Base-by-base conservation (phyloP, 495 filamentous ascomycete genomes). In the Rusavskia elegans region DNA sequence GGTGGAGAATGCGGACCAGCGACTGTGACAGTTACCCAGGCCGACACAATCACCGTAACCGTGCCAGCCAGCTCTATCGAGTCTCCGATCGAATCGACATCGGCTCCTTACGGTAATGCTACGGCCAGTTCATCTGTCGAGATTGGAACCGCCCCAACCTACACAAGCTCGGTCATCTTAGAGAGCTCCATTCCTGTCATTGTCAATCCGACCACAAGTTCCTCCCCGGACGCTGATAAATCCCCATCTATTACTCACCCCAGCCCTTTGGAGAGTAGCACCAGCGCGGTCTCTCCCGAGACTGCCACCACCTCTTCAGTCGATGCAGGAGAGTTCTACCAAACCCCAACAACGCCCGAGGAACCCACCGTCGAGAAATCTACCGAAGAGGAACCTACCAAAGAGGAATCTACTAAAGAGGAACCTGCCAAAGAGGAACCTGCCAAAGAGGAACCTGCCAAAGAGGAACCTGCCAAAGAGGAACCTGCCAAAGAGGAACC, bases 21-120 rank as follows among this genome's bases (percentile, higher is more conserved):
- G 17, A 62, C 57, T n/a, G 57, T 59, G 27, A 62, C 59, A 3
- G 50, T 59, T 16, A 62, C 59, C 13, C 29, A 32, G 14, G 57
- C 59, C 21, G 55, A 62, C 21, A 59, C 57, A 1, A 50, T 62
- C 29, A 62, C 59, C 21, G 57, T 62, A 35, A 62, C 59, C 14
- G 55, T 62, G 35, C 50, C 48, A 40, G 52, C 44, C 23, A 46
- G 7, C 16, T 16, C 44, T 3, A 11, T 46, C 16, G 44, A 46
- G 21, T 46, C 44, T 29, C 44, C 44, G 7, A 46, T 29, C 44
- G 17, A 17, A 16, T 7, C 9, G 8, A 30, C 44, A 17, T 23
- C 44, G 20, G 44, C 44, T 13, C 21, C 44, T 6, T 27, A 46
- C 10, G 44, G 21, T 29, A 29, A 46, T 14, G 25, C 25, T 27